Percentiles rank a stretch among this genome's conserved stretches.
These are phyloP conservation scores for Aspergillus thermomutatus DNA, from an alignment of 2,329 filamentous ascomycete species.

Conservation along the genomic window DNA sequence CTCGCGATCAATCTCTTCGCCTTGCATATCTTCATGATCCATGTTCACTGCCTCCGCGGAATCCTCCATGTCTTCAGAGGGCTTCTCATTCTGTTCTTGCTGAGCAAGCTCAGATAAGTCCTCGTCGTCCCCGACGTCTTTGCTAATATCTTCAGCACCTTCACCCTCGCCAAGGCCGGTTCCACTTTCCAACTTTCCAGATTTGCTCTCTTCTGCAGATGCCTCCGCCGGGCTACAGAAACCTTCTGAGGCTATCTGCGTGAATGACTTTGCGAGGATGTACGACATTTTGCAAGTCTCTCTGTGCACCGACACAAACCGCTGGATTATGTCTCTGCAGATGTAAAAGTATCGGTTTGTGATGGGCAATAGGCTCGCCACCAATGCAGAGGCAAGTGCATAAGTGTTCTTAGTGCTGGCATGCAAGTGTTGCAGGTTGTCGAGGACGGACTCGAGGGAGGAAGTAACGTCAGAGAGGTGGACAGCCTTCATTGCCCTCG, in stretches of 20 bases:
- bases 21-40: conserved; percentile 86
- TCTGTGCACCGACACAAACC: conserved; percentile 63
- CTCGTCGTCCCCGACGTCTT: conserved; percentile 91
- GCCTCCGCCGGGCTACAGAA: conserved; percentile 90
- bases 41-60: conserved; percentile 49
- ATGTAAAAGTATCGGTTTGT: conserved; percentile 68
- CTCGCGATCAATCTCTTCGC: conserved; percentile 65
- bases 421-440: conserved; percentile 45
- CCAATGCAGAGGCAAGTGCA: conserved; percentile 52
- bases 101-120: conserved; percentile 89
- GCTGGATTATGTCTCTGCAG: conserved; percentile 55
- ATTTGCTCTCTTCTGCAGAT: conserved; percentile 64
- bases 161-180: conserved; percentile 94
- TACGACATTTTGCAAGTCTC: conserved; percentile 71
- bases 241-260: conserved; percentile 74
- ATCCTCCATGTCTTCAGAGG: conserved; percentile 43
- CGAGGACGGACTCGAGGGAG: conserved; percentile 44
- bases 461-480: conserved; percentile 55
- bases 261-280: conserved; percentile 72
- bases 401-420: conserved; percentile 42
- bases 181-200: conserved; percentile 80
- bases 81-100: conserved; percentile 65
- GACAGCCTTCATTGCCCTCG: conserved; percentile 56
- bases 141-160: conserved; percentile 95
- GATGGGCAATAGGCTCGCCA: conserved; percentile 65